Evolutionary conservation across 2,329 filamentous ascomycete genomes (phyloP).

Genomic region (Colletotrichum spinosum): DNA sequence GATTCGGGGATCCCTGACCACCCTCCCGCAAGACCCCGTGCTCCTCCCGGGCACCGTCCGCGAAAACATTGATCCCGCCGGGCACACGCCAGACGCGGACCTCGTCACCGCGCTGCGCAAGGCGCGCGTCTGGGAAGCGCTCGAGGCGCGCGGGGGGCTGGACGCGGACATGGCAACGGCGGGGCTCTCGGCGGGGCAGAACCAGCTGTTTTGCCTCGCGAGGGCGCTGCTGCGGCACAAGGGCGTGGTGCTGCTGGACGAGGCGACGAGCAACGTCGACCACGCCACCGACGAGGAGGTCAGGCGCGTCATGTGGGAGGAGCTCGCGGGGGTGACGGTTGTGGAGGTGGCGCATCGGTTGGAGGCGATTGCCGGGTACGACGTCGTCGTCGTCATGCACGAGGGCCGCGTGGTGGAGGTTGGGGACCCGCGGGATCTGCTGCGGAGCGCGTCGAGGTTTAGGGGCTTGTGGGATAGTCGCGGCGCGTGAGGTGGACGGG

Average conservation of each 20-base stretch:
- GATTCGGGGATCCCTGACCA: slow-evolving; percentile 56
- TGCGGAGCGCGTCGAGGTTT: slow-evolving; percentile 40
- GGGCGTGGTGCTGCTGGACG: slow-evolving; percentile 48
- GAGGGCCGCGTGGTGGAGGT: slow-evolving; percentile 43
- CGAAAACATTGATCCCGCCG: slow-evolving; percentile 58
- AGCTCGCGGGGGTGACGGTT: slow-evolving; percentile 42
- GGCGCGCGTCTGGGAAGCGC: slow-evolving; percentile 53
- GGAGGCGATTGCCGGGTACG: slow-evolving; percentile 43
- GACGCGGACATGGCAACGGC: slow-evolving; percentile 47
- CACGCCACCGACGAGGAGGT: slow-evolving; percentile 43
- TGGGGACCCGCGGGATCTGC: slow-evolving; percentile 42
- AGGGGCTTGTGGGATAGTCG: slow-evolving; percentile 41
- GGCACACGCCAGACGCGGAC: slow-evolving; percentile 48
- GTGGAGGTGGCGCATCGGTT: slow-evolving; percentile 47
- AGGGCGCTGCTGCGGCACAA: slow-evolving; percentile 53
- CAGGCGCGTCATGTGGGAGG: slow-evolving; percentile 38
- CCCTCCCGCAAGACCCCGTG: slow-evolving; percentile 62
- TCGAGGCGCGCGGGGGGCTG: slow-evolving; percentile 52
- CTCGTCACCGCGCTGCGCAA: slow-evolving; percentile 56
- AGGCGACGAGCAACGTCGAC: slow-evolving; percentile 48
- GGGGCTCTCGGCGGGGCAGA: slow-evolving; percentile 56
- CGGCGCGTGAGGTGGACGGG: slow-evolving; percentile 18
- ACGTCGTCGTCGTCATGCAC: slow-evolving; percentile 45
- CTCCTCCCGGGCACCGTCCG: slow-evolving; percentile 58
- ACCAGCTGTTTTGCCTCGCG: slow-evolving; percentile 61